phyloP scores from a whole-genome alignment of 345 rosid genomes.

The Rubroshorea leprosula region DNA sequence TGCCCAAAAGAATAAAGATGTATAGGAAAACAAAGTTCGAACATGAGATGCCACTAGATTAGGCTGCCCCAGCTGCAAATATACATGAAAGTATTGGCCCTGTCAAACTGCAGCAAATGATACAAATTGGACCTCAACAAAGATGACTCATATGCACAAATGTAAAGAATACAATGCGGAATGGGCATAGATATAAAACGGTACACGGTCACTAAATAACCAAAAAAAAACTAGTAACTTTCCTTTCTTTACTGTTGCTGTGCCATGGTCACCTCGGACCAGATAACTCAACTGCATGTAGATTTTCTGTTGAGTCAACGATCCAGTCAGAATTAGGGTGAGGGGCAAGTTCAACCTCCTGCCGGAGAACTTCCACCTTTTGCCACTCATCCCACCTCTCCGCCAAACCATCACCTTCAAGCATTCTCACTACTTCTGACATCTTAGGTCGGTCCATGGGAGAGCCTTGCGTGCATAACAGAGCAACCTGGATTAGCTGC shows the following conservation, averaged over 20 bases:
- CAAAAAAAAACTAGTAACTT: slow-evolving; percentile 12
- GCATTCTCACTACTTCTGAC: slow-evolving; percentile 96
- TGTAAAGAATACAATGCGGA: slow-evolving; percentile 45
- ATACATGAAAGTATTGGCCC: slow-evolving; percentile 11
- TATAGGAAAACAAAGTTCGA: slow-evolving; percentile 6
- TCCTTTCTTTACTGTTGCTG: slow-evolving; percentile 27
- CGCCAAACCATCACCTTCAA: slow-evolving; percentile 87
- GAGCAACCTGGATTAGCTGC: slow-evolving; percentile 87
- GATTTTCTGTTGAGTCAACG: slow-evolving; percentile 78
- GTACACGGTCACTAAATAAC: slow-evolving; percentile 23
- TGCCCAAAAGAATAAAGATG: no score
- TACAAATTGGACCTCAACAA: slow-evolving; percentile 32
- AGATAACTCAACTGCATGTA: slow-evolving; percentile 89
- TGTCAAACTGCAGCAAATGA: slow-evolving; percentile 22
- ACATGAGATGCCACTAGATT: slow-evolving; percentile 7
- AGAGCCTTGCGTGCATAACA: slow-evolving; percentile 90
- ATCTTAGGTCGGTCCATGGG: slow-evolving; percentile 96
- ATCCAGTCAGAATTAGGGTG: slow-evolving; percentile 85
- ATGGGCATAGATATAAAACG: slow-evolving; percentile 32
- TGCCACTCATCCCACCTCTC: slow-evolving; percentile 99
- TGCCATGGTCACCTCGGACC: slow-evolving; percentile 72
- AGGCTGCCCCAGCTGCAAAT: slow-evolving; percentile 10
- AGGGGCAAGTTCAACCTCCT: slow-evolving; percentile 68
- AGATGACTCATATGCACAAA: slow-evolving; percentile 46
- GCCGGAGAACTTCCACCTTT: slow-evolving; percentile 76